Conservation (phyloP, 2,329 filamentous ascomycete species). For the Chaetomium olivaceum region DNA sequence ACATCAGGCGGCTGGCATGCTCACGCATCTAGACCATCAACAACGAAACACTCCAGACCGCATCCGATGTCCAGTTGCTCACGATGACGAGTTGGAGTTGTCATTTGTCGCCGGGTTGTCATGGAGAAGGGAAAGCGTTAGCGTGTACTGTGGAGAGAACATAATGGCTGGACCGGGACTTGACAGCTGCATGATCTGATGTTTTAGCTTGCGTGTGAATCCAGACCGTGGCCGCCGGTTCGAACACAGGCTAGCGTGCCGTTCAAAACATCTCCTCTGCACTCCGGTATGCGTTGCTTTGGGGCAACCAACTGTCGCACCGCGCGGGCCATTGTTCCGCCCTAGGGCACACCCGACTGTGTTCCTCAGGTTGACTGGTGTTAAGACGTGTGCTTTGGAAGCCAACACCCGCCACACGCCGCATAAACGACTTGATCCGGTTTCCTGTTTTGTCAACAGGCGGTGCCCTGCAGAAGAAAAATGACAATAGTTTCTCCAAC, state of each 20-base stretch:
- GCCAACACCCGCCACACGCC: not conserved
- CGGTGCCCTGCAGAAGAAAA: conserved; percentile 7
- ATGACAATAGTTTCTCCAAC: conserved; percentile 7
- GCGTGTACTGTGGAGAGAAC: not conserved
- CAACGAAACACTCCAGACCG: not conserved
- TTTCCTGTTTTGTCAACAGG: conserved; percentile 17
- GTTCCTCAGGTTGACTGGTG: not conserved
- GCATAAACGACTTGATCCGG: conserved; percentile 13
- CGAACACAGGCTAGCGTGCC: not conserved
- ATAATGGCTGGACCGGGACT: not conserved
- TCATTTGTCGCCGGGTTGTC: not conserved
- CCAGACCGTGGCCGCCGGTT: conserved; percentile 1
- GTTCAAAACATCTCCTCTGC: not conserved
- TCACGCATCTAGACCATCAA: not conserved
- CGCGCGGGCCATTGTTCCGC: no score
- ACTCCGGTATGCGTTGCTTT: not conserved
- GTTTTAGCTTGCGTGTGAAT: conserved; percentile 1
- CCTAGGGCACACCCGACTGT: not conserved
- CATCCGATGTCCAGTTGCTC: not conserved
- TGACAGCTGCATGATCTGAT: conserved; percentile 1
- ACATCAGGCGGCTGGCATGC: not conserved
- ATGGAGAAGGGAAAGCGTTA: not conserved
- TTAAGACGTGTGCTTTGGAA: not conserved
- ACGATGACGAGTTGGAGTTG: not conserved
- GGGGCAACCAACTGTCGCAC: not conserved